Base-by-base conservation (phyloP, 257 asterid species). In the Scutellaria barbata region DNA sequence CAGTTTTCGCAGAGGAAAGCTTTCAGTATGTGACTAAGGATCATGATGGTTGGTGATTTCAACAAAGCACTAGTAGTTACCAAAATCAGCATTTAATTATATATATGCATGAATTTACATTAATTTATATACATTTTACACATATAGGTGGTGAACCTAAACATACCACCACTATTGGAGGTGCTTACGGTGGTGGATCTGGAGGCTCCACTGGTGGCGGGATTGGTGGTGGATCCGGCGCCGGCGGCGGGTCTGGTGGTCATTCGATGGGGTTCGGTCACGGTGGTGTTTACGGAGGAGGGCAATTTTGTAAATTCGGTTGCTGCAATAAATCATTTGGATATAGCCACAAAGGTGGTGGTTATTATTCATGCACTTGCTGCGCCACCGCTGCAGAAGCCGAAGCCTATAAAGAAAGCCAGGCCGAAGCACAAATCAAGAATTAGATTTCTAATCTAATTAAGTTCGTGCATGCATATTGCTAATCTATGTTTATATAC, bases 291-390 rank as follows among this genome's bases (percentile, higher is more conserved):
- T 75, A 68, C 5, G 82, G 80, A 4, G 79, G 82, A 33, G 88
- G 88, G 13, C 9, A 74, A 7, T 17, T 66, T 2, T 83, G 88
- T 45, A 69, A 59, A 39, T 76, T 46, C 33, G 88, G 88, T 3
- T 83, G 88, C 63, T 83, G 88, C 68, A 74, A 80, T 22, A 61
- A 69, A 55, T 63, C 86, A 10, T 55, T n/a, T 60, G 81, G 78
- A 16, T 76, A 77, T 47, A 76, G 80, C 70, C 74, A 57, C 9
- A 5, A 0, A 1, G 75, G 82, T n/a, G 85, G 85, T 16, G 76
- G 69, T 60, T 70, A 58, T 61, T 74, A 50, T 12, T 50, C 68
- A 13, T 84, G 88, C 75, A 81, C 58, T 9, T 84, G 88, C 68
- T 84, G 85, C 77, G 10, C 25, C 30, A 78, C 80, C 11, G 63